Base-by-base conservation (phyloP, 139 green algal species). In the Mychonastes homosphaera region DNA sequence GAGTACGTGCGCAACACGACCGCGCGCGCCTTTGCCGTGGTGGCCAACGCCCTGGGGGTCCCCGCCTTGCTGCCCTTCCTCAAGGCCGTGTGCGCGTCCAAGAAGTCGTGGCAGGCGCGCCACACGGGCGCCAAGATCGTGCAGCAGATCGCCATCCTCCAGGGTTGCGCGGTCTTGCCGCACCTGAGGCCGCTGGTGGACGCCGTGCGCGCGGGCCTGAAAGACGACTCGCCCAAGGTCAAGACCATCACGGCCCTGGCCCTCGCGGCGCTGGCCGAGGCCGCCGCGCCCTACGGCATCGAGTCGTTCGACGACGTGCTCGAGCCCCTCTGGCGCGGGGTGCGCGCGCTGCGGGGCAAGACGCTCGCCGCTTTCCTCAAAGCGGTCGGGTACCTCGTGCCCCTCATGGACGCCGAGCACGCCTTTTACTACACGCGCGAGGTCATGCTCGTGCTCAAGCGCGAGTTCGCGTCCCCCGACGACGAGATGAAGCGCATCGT, bases 401-500 rank as follows among this genome's bases (percentile, higher is more conserved):
- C 92, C 8, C 84, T 99, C 27, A 98, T 99, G 92, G 92, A 99
- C 70, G 77, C 76, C 7, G 86, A 92, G 83, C 95, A 98, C 70
- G 92, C 92, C 4, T 91, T 89, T 67, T 97, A 97, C 75, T 98
- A 98, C 81, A 99, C 92, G 1, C 59, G 79, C 2, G 90, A 98
- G 70, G 72, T 98, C 23, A 98, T 98, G 92, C 71, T 97, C 26
- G 84, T 98, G 53, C 78, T 95, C 47, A 83, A 94, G 50, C 76
- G 92, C n/a, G 92, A 99, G 79, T 98, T 99, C 71, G 64, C 80
- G 70, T 94, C 88, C 2, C 87, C 92, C 0, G 92, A 99, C 71
- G 92, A 99, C 72, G 92, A 99, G 80, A 99, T 99, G 92, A 99
- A 97, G 86, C 98, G 97, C 81, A 99, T 98, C 59, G 89, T 97